These are phyloP conservation scores for Hypoxylon trugodes DNA, from an alignment of 495 filamentous ascomycete species.

Conservation along the genomic window DNA sequence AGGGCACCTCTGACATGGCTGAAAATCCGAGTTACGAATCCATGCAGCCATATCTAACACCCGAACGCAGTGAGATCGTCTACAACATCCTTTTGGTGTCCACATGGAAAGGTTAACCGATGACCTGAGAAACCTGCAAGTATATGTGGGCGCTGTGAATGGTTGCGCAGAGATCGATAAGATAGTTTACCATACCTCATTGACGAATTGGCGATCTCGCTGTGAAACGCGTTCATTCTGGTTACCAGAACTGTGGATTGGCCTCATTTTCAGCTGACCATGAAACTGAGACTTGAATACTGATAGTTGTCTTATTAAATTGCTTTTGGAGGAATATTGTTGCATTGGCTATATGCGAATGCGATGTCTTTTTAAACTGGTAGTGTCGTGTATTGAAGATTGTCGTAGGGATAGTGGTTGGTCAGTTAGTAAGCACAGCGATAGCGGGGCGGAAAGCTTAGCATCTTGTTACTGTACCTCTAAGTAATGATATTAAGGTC, in stretches of 20 bases:
- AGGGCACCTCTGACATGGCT: no score
- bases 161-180: constrained; percentile 17
- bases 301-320: constrained; percentile 1
- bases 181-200: constrained; percentile 9
- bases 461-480: neutral
- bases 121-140: neutral
- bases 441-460: no score
- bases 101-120: constrained; percentile 4
- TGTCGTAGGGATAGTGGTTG: neutral
- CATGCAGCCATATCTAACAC: no score
- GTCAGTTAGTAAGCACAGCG: no score
- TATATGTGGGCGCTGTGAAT: constrained; percentile 9
- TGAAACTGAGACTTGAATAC: neutral
- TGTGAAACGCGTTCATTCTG: constrained; percentile 3
- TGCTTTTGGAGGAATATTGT: neutral
- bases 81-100: neutral
- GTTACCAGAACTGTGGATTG: constrained; percentile 10
- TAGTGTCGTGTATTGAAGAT: neutral
- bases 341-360: neutral
- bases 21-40: no score
- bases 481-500: neutral
- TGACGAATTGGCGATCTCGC: constrained; percentile 10
- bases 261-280: constrained; percentile 35
- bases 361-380: neutral
- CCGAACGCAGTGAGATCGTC: neutral